Evolutionary conservation across 192 early-diverging fungal species (phyloP).

Genomic region (Podila clonocystis): DNA sequence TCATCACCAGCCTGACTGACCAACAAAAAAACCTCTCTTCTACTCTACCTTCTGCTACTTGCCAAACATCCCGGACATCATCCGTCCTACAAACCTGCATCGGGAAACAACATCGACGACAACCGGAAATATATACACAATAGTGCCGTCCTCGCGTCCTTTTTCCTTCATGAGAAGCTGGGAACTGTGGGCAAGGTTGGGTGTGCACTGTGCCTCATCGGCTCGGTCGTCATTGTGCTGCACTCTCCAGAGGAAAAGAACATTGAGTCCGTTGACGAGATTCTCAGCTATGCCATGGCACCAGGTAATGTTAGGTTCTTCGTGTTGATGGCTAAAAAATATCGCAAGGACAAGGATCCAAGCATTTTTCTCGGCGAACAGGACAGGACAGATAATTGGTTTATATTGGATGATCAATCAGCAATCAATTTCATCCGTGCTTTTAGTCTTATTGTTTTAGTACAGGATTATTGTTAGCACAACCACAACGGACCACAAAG

Average conservation of each 20-base stretch:
- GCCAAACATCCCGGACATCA: not conserved
- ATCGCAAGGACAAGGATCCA: not conserved
- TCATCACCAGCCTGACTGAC: too few relatives aligned
- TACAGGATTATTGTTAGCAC: too few relatives aligned
- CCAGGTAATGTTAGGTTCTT: slow-evolving; percentile 60
- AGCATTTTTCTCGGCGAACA: not conserved
- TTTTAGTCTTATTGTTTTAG: not conserved
- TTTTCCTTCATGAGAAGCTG: slow-evolving; percentile 90
- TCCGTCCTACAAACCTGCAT: not conserved
- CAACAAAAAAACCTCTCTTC: too few relatives aligned
- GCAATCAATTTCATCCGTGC: slow-evolving; percentile 6
- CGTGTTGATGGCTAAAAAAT: slow-evolving; percentile 3
- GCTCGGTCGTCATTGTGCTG: slow-evolving; percentile 87
- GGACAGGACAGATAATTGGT: not conserved
- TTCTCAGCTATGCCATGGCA: slow-evolving; percentile 81
- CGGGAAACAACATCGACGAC: too few relatives aligned
- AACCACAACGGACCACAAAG: too few relatives aligned
- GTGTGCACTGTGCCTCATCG: slow-evolving; percentile 89
- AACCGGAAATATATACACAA: not conserved
- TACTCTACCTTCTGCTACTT: too few relatives aligned
- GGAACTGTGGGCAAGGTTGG: slow-evolving; percentile 87
- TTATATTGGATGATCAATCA: slow-evolving; percentile 42
- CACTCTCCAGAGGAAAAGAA: slow-evolving; percentile 87
- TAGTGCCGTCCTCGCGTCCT: slow-evolving; percentile 85
- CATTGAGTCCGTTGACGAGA: slow-evolving; percentile 85